Conservation (phyloP, 129 eudicot genomes). For the Flaveria brownii region DNA sequence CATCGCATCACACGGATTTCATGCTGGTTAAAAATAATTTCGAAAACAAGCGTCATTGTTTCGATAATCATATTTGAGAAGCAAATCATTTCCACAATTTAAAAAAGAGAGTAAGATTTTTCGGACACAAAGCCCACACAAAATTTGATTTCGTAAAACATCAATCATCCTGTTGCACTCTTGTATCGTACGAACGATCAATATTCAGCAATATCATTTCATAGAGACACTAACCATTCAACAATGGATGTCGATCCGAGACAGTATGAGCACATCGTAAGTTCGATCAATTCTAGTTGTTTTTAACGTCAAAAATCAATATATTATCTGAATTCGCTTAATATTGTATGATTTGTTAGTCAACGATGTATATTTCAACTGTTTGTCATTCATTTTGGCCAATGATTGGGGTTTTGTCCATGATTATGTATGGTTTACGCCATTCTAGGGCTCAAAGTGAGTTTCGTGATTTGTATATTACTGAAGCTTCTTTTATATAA, state of each 20-base stretch:
- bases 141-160: no score
- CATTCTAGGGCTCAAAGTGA: conserved; percentile 22
- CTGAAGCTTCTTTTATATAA: background rate
- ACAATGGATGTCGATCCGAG: conserved; percentile 77
- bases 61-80: no score
- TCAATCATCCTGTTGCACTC: background rate
- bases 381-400: conserved; percentile 18
- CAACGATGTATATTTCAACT: conserved; percentile 22
- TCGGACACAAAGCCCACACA: no score
- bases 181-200: no score
- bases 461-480: background rate
- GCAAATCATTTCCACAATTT: no score
- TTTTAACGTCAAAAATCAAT: background rate
- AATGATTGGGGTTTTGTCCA: conserved; percentile 9
- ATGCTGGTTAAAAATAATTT: no score
- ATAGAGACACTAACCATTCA: conserved; percentile 19
- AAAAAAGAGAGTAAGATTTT: no score
- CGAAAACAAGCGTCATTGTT: no score
- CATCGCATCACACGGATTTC: no score
- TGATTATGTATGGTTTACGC: conserved; percentile 5
- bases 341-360: conserved; percentile 27
- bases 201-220: background rate
- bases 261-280: conserved; percentile 70
- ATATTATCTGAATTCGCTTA: background rate
- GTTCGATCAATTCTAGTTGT: conserved; percentile 22